phyloP scores from a whole-genome alignment of 2,329 filamentous ascomycete species.

The Verticillium albo-atrum region DNA sequence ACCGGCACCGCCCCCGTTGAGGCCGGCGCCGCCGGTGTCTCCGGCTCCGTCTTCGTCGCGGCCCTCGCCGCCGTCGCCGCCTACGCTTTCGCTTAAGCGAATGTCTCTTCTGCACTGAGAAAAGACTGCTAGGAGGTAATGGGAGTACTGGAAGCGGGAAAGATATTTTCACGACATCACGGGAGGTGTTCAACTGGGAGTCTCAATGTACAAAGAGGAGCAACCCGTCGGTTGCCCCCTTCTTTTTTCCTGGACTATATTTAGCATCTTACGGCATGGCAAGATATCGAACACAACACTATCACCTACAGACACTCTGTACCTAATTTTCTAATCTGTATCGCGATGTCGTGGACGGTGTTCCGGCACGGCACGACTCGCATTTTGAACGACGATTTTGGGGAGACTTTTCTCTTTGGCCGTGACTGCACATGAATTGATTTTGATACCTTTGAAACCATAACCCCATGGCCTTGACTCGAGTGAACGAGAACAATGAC shows the following conservation, averaged over 20 bases:
- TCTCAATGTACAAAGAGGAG: constrained; percentile 26
- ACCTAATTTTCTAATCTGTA: constrained; percentile 45
- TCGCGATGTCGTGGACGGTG: not conserved
- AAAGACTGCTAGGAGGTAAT: constrained; percentile 15
- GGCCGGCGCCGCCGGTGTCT: constrained; percentile 48
- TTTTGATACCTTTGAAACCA: not conserved
- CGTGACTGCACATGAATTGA: not conserved
- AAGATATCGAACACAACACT: constrained; percentile 14
- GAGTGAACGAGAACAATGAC: not conserved
- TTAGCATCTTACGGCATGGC: constrained; percentile 13
- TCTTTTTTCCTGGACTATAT: constrained; percentile 13
- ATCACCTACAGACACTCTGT: constrained; percentile 18
- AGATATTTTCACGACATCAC: constrained; percentile 26
- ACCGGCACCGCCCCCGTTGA: constrained; percentile 32
- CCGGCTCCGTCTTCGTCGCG: constrained; percentile 50
- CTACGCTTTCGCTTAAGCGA: constrained; percentile 48
- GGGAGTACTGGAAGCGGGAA: not conserved
- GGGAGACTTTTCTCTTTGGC: not conserved
- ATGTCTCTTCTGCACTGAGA: not conserved
- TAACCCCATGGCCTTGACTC: no score
- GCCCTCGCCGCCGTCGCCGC: constrained; percentile 50
- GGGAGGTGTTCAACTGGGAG: not conserved
- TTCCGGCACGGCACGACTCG: not conserved
- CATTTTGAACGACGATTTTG: constrained; percentile 1
- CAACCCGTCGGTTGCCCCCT: not conserved